Evolutionary conservation across 768 basidiomycete species (phyloP).

Genomic region (Auriscalpium orientale): DNA sequence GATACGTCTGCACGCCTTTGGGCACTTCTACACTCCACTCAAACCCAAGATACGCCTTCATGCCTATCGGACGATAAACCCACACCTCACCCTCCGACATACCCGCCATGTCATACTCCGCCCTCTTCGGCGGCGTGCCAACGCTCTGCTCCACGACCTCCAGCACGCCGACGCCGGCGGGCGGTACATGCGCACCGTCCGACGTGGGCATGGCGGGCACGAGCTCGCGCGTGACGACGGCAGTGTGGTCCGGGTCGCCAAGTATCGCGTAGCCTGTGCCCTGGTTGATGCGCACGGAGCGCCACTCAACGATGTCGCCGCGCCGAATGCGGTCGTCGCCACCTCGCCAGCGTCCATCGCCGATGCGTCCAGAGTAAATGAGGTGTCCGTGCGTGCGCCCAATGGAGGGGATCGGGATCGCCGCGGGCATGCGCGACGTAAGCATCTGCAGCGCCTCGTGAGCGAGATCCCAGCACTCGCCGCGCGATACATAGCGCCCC

Average conservation of each 20-base stretch:
- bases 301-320: constrained; percentile 54
- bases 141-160: constrained; percentile 50
- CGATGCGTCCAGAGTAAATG: constrained; percentile 35
- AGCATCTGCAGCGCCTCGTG: constrained; percentile 40
- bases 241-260: constrained; percentile 50
- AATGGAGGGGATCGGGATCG: constrained; percentile 39
- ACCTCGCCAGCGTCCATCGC: constrained; percentile 39
- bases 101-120: constrained; percentile 35
- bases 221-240: constrained; percentile 37
- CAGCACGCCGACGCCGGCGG: constrained; percentile 34
- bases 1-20: background rate
- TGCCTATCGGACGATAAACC: constrained; percentile 47
- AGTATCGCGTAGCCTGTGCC: constrained; percentile 23
- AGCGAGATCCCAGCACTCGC: constrained; percentile 55
- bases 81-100: constrained; percentile 47
- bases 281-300: constrained; percentile 23
- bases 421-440: constrained; percentile 32
- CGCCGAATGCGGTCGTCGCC: constrained; percentile 43
- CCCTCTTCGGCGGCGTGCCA: constrained; percentile 31
- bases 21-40: background rate
- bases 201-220: constrained; percentile 23
- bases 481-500: constrained; percentile 38
- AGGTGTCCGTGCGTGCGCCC: constrained; percentile 49
- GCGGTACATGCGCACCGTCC: constrained; percentile 29
- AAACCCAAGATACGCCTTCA: constrained; percentile 27